Percentiles rank a stretch among this genome's conserved stretches.
phyloP scores from a whole-genome alignment of 176 grass and related monocot species.

The Tuctoria greenei region DNA sequence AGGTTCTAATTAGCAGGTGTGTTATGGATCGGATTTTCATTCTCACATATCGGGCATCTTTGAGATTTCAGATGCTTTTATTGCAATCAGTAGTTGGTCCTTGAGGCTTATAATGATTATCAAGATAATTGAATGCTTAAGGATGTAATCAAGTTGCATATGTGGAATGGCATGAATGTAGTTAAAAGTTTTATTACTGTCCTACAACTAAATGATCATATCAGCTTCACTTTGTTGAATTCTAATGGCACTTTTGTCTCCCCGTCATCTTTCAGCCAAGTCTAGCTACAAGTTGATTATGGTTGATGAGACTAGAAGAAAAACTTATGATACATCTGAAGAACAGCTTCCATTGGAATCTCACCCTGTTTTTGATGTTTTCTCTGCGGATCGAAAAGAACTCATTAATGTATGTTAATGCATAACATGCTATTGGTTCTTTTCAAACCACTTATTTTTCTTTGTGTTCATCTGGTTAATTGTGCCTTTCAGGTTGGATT shows the following conservation, averaged over 20 bases:
- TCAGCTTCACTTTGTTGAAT: not conserved
- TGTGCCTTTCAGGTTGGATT: constrained; percentile 64
- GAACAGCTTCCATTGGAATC: constrained; percentile 52
- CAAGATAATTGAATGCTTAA: constrained; percentile 8
- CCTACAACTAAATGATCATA: constrained; percentile 11
- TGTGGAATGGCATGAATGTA: constrained; percentile 6
- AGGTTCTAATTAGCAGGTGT: too few relatives aligned
- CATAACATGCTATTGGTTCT: not conserved
- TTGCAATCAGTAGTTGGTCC: not conserved
- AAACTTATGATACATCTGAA: constrained; percentile 66
- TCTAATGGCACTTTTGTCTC: constrained; percentile 15
- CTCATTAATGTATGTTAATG: constrained; percentile 68
- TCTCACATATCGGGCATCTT: not conserved
- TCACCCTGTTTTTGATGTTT: constrained; percentile 56
- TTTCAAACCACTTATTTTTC: constrained; percentile 13
- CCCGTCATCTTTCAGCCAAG: constrained; percentile 58
- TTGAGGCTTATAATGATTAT: not conserved
- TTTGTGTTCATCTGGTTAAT: constrained; percentile 40
- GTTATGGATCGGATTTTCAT: not conserved
- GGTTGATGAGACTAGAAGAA: constrained; percentile 85
- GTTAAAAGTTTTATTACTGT: constrained; percentile 15
- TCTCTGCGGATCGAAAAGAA: constrained; percentile 55
- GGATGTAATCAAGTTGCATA: constrained; percentile 8
- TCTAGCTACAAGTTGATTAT: constrained; percentile 52
- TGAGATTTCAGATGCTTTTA: not conserved